These are phyloP conservation scores for Zizania latifolia DNA, from an alignment of 176 grass and related monocot species.

Conservation along the genomic window DNA sequence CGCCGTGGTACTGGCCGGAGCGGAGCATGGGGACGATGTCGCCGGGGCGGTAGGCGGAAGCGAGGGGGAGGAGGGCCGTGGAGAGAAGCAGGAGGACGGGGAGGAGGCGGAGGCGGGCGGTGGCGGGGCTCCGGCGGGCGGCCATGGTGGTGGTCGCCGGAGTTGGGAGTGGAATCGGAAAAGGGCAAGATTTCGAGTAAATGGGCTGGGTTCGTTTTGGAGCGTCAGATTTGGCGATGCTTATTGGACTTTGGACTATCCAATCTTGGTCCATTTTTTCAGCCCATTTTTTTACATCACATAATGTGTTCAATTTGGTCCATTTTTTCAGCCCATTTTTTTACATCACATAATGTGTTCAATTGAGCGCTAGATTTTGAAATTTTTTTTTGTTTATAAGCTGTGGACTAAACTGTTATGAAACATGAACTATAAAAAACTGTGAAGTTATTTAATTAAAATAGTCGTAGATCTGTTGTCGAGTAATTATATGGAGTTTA, in stretches of 20 bases:
- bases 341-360: too few species aligned
- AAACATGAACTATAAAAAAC: too few species aligned
- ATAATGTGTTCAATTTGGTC: too few species aligned
- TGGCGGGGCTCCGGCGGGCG: slow-evolving; percentile 5
- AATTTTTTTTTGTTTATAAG: too few species aligned
- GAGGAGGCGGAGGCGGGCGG: neutral
- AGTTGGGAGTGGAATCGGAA: slow-evolving; percentile 6
- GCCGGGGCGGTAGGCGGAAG: slow-evolving; percentile 64
- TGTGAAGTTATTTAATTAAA: too few species aligned
- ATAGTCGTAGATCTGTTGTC: too few species aligned
- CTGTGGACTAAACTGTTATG: too few species aligned
- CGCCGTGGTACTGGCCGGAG: slow-evolving; percentile 87
- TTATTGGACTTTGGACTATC: slow-evolving; percentile 10
- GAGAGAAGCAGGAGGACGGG: slow-evolving; percentile 19
- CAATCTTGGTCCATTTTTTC: neutral
- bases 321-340: neutral
- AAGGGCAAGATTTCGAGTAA: neutral
- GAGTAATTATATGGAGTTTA: too few species aligned
- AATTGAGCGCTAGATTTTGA: too few species aligned
- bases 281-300: too few species aligned
- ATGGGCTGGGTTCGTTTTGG: neutral
- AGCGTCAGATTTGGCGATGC: slow-evolving; percentile 15
- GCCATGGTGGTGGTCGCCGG: slow-evolving; percentile 56
- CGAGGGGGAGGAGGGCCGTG: slow-evolving; percentile 11
- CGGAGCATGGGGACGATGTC: slow-evolving; percentile 85